A percentile compares a stretch with the other conserved stretches of the same genome.
These are phyloP conservation scores for Borealophlyctis nickersoniae DNA, from an alignment of 192 early-diverging fungal genomes.

Conservation along the genomic window DNA sequence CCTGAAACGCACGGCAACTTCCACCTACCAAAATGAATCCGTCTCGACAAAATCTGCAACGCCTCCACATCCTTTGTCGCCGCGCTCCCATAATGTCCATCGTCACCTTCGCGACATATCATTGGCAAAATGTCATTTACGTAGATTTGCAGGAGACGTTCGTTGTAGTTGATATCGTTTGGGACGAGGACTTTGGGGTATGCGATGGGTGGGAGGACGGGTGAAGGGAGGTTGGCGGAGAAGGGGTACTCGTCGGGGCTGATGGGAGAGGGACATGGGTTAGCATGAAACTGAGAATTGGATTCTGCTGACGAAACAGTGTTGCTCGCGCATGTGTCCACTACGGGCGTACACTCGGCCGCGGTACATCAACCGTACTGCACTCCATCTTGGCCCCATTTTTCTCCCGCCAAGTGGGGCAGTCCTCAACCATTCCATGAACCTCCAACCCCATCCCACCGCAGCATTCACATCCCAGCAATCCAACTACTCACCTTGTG, in stretches of 20 bases:
- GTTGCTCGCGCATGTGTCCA: too few relatives aligned
- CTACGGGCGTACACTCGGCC: slow-evolving; percentile 8
- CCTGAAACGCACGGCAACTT: background rate
- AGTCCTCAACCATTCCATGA: too few relatives aligned
- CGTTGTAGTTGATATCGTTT: slow-evolving; percentile 85
- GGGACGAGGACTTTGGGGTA: slow-evolving; percentile 72
- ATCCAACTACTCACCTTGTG: slow-evolving; percentile 54
- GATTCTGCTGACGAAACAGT: too few relatives aligned
- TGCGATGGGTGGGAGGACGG: slow-evolving; percentile 79
- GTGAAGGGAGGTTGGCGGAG: slow-evolving; percentile 71
- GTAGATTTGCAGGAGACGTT: slow-evolving; percentile 79
- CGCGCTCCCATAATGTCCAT: slow-evolving; percentile 89
- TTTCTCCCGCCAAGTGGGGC: too few relatives aligned
- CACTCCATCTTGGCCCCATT: too few relatives aligned
- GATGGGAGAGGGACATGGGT: slow-evolving; percentile 5
- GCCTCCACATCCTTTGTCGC: slow-evolving; percentile 92
- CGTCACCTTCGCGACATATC: slow-evolving; percentile 73
- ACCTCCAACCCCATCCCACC: too few relatives aligned
- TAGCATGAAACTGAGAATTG: too few relatives aligned
- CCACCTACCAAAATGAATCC: slow-evolving; percentile 86
- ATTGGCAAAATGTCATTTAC: slow-evolving; percentile 70
- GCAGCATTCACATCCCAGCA: too few relatives aligned
- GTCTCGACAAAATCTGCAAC: slow-evolving; percentile 83
- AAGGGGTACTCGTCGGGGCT: slow-evolving; percentile 96
- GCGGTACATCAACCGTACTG: background rate